phyloP scores from a whole-genome alignment of 2,329 filamentous ascomycete genomes.

The Pyrenochaeta sp. region DNA sequence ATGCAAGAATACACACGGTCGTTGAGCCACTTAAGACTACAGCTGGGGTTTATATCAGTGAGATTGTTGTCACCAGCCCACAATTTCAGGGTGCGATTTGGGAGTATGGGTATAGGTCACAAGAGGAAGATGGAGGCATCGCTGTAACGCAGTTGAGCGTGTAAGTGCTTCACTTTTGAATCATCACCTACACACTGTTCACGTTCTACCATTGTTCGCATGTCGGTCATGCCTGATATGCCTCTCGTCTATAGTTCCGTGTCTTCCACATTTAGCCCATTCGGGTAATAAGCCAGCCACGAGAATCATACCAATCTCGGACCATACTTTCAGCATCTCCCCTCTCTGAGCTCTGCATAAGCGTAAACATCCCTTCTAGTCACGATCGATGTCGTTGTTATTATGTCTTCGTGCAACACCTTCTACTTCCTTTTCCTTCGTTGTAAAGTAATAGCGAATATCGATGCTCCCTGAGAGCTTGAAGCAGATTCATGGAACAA shows the following conservation, averaged over 20 bases:
- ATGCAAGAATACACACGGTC: conserved; percentile 69
- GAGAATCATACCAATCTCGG: conserved; percentile 4
- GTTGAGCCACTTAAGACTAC: conserved; percentile 65
- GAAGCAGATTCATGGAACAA: too few relatives aligned
- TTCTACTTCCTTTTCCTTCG: too few relatives aligned
- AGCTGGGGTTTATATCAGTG: conserved; percentile 68
- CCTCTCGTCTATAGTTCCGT: neutral
- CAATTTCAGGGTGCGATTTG: conserved; percentile 89
- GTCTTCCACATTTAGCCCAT: conserved; percentile 9
- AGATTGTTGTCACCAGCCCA: conserved; percentile 87
- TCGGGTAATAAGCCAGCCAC: conserved; percentile 14
- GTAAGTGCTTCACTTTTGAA: conserved; percentile 63
- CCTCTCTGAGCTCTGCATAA: neutral
- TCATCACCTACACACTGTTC: neutral
- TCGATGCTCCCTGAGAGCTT: too few relatives aligned
- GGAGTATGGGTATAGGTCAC: conserved; percentile 81
- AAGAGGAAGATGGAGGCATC: conserved; percentile 78
- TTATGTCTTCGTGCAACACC: neutral
- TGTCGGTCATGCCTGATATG: neutral
- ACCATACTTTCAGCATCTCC: neutral
- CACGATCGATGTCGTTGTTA: too few relatives aligned
- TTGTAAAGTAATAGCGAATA: too few relatives aligned
- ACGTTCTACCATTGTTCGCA: conserved; percentile 4
- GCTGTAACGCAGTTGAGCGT: conserved; percentile 79
- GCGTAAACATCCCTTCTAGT: too few relatives aligned